Evolutionary conservation across 495 filamentous ascomycete species (phyloP).

Genomic region (Penicillium waksmanii): DNA sequence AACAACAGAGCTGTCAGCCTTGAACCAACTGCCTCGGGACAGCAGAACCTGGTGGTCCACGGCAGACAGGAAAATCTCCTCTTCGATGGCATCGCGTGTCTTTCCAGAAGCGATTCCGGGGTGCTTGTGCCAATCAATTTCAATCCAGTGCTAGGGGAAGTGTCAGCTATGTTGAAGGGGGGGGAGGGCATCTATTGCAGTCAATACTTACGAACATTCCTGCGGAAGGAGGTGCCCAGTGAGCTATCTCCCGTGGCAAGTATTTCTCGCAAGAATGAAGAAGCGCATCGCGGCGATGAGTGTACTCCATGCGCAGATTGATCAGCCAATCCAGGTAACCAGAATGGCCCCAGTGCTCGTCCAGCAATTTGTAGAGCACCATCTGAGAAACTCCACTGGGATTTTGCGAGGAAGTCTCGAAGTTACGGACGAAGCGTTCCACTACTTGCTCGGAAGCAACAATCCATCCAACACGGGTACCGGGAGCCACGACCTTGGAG

Average conservation of each 20-base stretch:
- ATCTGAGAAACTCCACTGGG: constrained; percentile 83
- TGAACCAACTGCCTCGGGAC: constrained; percentile 88
- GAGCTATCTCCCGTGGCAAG: constrained; percentile 75
- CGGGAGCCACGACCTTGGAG: constrained; percentile 68
- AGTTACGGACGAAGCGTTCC: constrained; percentile 75
- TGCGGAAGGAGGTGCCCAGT: constrained; percentile 82
- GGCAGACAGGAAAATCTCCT: constrained; percentile 76
- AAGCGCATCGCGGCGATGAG: constrained; percentile 72
- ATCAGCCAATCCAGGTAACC: constrained; percentile 93
- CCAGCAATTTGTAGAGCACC: constrained; percentile 83
- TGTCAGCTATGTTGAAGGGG: not conserved
- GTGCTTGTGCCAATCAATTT: constrained; percentile 75
- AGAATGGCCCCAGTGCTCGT: constrained; percentile 92
- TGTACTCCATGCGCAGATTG: constrained; percentile 81
- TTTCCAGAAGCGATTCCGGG: constrained; percentile 60
- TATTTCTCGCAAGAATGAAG: constrained; percentile 82
- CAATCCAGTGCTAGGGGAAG: constrained; percentile 73
- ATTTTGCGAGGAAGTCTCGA: constrained; percentile 80
- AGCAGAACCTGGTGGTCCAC: constrained; percentile 74
- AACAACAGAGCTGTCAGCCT: constrained; percentile 55
- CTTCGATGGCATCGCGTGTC: constrained; percentile 72
- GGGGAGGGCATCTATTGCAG: not conserved
- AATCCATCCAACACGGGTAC: constrained; percentile 65
- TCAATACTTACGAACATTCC: constrained; percentile 88
- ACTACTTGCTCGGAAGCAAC: constrained; percentile 79